Conservation (phyloP, 495 filamentous ascomycete species). For the Aspergillus carlsbadensis region DNA sequence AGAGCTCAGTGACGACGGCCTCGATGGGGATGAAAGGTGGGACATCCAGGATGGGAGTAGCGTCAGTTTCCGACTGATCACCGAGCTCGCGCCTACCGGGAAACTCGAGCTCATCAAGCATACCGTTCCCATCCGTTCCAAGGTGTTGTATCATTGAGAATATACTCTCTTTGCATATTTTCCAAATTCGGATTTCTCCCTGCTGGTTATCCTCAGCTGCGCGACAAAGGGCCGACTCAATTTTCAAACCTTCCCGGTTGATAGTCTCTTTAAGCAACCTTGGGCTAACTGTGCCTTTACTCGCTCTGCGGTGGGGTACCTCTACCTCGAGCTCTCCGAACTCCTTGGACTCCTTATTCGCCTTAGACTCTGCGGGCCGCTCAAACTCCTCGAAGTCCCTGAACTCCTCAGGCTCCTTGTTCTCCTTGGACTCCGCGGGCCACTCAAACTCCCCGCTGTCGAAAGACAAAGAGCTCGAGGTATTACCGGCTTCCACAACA, state of each 20-base stretch:
- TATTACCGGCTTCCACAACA: background rate
- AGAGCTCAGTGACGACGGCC: conserved; percentile 62
- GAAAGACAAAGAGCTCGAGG: background rate
- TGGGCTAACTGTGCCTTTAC: background rate
- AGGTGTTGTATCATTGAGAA: conserved; percentile 58
- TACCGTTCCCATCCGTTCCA: background rate
- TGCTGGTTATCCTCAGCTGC: conserved; percentile 38
- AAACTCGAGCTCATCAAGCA: background rate
- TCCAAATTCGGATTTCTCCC: conserved; percentile 71
- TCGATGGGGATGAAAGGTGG: conserved; percentile 41
- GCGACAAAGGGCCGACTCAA: conserved; percentile 23
- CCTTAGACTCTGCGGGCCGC: conserved; percentile 18
- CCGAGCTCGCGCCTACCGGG: background rate
- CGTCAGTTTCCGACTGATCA: background rate
- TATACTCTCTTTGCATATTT: conserved; percentile 65
- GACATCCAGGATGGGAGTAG: conserved; percentile 28
- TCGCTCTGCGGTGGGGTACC: too few relatives aligned
- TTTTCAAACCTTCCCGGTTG: conserved; percentile 27
- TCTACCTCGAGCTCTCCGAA: too few relatives aligned
- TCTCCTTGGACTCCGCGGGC: conserved; percentile 11
- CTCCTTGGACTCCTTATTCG: conserved; percentile 15
- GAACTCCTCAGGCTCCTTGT: conserved; percentile 23
- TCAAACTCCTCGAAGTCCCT: too few relatives aligned
- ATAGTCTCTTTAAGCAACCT: conserved; percentile 30
- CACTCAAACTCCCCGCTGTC: background rate